Evolutionary conservation across 1,284 basidiomycete species (phyloP), one percentile per base, ranked within the genome.

Genomic region (Athelia sp.): DNA sequence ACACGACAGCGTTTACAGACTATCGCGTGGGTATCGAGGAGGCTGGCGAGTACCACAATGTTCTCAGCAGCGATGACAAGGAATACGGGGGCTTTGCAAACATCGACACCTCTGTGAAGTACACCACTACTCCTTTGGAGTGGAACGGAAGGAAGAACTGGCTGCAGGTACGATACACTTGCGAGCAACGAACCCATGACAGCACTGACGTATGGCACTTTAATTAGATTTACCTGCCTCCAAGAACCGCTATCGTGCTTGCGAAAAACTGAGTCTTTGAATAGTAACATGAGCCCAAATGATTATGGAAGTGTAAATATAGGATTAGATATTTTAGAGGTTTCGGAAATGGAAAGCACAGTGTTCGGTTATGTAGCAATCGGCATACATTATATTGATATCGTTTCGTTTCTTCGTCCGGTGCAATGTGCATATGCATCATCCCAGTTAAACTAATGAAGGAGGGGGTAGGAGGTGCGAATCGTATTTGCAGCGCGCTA

Each of bases 91-190:
- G 96, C 1, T 97, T 95, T 62, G 87, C 82, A 36, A 87, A 97
- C 52, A 78, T 93, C 50, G 75, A 79, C 52, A 65, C 82, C 44
- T 78, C 78, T 32, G 75, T 79, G 24, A 78, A 78, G 60, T 94
- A 84, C 69, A 77, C 84, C 58, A 98, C 96, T 14, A 92, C 89
- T 24, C 82, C 88, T 2, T 70, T 93, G 76, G 87, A 85, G 61
- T 99, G 96, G 96, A 94, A 98, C 64, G 81, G 79, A 4, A 78
- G 96, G 57, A 86, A 81, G 64, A 98, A 98, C 65, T 98, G 81
- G 74, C 61, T 88, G 51, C 90, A 96, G 77, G 93, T 90, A 55
- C 55, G 73, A 29, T 43, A 50, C 18, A 15, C 45, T 52, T 46
- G 3, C 36, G 15, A 8, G 4, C n/a, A n/a, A 6, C n/a, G 15